phyloP scores from a whole-genome alignment of 768 basidiomycete genomes.

The Lyophyllum semitale region DNA sequence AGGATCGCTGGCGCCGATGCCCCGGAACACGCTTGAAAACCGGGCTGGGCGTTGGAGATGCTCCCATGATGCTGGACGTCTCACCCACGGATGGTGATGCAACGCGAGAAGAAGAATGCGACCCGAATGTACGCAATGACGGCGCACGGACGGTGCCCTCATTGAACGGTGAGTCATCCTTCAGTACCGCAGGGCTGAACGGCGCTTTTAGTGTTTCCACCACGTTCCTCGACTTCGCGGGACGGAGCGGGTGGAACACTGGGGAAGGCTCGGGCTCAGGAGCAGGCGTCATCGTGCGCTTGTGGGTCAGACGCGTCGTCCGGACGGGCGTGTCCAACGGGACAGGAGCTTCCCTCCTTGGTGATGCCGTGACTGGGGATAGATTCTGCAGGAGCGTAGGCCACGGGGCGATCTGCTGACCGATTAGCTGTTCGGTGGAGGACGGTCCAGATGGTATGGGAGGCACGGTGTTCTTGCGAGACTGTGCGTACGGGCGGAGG shows the following conservation, averaged over 20 bases:
- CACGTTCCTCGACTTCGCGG: slow-evolving; percentile 37
- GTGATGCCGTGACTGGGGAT: slow-evolving; percentile 28
- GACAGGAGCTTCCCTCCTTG: slow-evolving; percentile 13
- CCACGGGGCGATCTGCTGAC: slow-evolving; percentile 69
- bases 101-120: slow-evolving; percentile 26
- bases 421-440: slow-evolving; percentile 29
- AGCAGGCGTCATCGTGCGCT: slow-evolving; percentile 56
- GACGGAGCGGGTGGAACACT: slow-evolving; percentile 60
- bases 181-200: slow-evolving; percentile 20
- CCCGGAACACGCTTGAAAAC: slow-evolving; percentile 37
- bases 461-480: slow-evolving; percentile 16
- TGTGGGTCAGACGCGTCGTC: slow-evolving; percentile 44
- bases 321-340: slow-evolving; percentile 9
- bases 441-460: not conserved
- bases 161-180: slow-evolving; percentile 1
- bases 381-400: slow-evolving; percentile 38
- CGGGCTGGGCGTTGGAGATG: slow-evolving; percentile 23
- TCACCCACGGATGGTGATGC: slow-evolving; percentile 8
- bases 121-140: slow-evolving; percentile 40
- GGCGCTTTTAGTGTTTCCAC: slow-evolving; percentile 16
- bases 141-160: slow-evolving; percentile 32
- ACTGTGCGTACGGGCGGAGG: slow-evolving; percentile 49
- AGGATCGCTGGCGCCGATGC: slow-evolving; percentile 25
- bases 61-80: slow-evolving; percentile 4
- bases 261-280: slow-evolving; percentile 60